phyloP scores from a whole-genome alignment of 441 rosid genomes.

The Dalechampia spathulata region DNA sequence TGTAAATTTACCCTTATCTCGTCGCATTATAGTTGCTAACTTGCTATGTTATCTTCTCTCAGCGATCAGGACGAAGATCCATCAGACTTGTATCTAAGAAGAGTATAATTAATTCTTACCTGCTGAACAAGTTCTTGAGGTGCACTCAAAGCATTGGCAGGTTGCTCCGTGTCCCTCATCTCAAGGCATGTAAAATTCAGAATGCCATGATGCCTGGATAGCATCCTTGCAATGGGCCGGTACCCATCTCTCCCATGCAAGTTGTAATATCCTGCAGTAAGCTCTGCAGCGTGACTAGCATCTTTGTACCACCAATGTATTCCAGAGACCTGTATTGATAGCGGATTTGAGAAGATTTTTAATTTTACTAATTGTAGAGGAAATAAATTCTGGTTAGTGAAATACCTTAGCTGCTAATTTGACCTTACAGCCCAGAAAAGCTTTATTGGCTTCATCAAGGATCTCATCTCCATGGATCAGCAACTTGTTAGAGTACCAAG shows the following conservation, averaged over 20 bases:
- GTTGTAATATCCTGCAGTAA: conserved; percentile 75
- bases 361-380: neutral
- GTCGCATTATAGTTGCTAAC: neutral
- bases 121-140: conserved; percentile 71
- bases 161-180: conserved; percentile 60
- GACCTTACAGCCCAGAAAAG: conserved; percentile 56
- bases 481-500: conserved; percentile 73
- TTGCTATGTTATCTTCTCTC: neutral
- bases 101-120: conserved; percentile 21
- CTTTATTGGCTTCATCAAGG: conserved; percentile 64
- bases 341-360: neutral
- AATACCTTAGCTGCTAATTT: conserved; percentile 72
- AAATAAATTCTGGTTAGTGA: neutral
- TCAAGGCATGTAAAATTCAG: conserved; percentile 83
- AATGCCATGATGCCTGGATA: conserved; percentile 55
- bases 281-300: conserved; percentile 71
- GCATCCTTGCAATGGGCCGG: conserved; percentile 64
- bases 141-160: conserved; percentile 43
- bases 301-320: conserved; percentile 77
- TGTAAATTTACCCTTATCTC: neutral
- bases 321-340: conserved; percentile 52
- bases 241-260: conserved; percentile 63
- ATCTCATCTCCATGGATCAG: conserved; percentile 68
- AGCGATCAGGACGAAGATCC: neutral
- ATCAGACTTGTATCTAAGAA: neutral